These are phyloP conservation scores for Boletus pseudopeckii DNA, from an alignment of 768 basidiomycete genomes.

Conservation along the genomic window DNA sequence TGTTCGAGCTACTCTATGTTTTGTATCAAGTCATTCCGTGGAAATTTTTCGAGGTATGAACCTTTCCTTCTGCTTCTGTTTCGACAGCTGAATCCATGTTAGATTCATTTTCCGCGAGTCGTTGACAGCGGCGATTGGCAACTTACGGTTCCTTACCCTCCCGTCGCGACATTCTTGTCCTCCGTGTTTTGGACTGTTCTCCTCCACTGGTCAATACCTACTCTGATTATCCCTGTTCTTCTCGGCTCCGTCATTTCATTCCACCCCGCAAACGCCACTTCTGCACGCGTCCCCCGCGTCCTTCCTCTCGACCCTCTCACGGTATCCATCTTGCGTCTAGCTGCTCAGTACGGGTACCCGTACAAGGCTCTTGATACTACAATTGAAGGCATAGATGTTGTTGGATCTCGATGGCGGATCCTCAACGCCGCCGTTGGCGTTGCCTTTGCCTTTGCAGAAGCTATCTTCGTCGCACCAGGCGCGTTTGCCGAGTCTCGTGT, in stretches of 20 bases:
- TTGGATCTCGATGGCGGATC: slow-evolving; percentile 55
- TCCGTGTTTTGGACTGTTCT: slow-evolving; percentile 51
- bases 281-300: slow-evolving; percentile 20
- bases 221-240: slow-evolving; percentile 55
- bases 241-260: slow-evolving; percentile 63
- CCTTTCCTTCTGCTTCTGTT: not conserved
- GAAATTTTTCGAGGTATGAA: slow-evolving; percentile 41
- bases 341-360: slow-evolving; percentile 57
- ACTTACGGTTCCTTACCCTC: slow-evolving; percentile 46
- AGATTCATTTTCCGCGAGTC: slow-evolving; percentile 18
- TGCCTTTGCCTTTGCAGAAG: slow-evolving; percentile 69
- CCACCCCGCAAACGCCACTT: slow-evolving; percentile 38
- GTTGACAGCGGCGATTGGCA: slow-evolving; percentile 7
- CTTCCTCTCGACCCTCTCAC: slow-evolving; percentile 57
- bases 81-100: slow-evolving; percentile 1
- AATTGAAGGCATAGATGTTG: slow-evolving; percentile 45
- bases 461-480: slow-evolving; percentile 47
- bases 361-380: slow-evolving; percentile 29
- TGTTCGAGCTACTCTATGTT: slow-evolving; percentile 54
- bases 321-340: slow-evolving; percentile 61
- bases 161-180: slow-evolving; percentile 42
- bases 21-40: slow-evolving; percentile 53
- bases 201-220: slow-evolving; percentile 61
- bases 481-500: slow-evolving; percentile 32
- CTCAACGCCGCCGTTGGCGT: slow-evolving; percentile 52